These are phyloP conservation scores for Cyathus striatus DNA, from an alignment of 768 basidiomycete genomes.

Conservation along the genomic window DNA sequence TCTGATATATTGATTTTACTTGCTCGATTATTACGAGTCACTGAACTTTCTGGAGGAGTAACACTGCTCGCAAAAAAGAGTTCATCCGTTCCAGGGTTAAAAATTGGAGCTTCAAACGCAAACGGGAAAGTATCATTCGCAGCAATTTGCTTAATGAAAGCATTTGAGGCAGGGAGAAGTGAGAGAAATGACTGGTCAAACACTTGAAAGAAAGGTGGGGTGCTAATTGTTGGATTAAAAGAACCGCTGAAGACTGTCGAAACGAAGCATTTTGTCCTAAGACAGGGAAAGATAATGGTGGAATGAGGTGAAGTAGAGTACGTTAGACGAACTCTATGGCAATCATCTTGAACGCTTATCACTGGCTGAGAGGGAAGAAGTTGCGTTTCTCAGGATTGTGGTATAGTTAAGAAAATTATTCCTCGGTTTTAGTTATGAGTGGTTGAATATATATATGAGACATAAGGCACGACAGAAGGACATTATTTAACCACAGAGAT, in stretches of 20 bases:
- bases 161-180: slow-evolving; percentile 45
- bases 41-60: slow-evolving; percentile 44
- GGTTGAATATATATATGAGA: too few relatives aligned
- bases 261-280: slow-evolving; percentile 8
- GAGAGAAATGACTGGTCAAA: slow-evolving; percentile 37
- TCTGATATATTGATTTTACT: slow-evolving; percentile 51
- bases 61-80: slow-evolving; percentile 62
- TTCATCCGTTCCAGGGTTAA: slow-evolving; percentile 49
- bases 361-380: too few relatives aligned
- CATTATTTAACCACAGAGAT: too few relatives aligned
- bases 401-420: too few relatives aligned
- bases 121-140: slow-evolving; percentile 52
- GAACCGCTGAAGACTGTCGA: slow-evolving; percentile 16
- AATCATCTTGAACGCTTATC: too few relatives aligned
- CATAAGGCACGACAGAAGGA: too few relatives aligned
- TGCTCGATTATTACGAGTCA: slow-evolving; percentile 52
- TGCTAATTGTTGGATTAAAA: slow-evolving; percentile 50
- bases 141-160: slow-evolving; percentile 50
- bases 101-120: slow-evolving; percentile 70
- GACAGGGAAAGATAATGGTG: not conserved
- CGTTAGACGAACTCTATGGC: too few relatives aligned
- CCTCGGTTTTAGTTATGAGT: too few relatives aligned
- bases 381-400: too few relatives aligned
- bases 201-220: slow-evolving; percentile 45
- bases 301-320: too few relatives aligned